Evolutionary conservation across 306 rosid species (phyloP), one percentile per base, ranked within the genome.

Genomic region (Boehmeria nivea): DNA sequence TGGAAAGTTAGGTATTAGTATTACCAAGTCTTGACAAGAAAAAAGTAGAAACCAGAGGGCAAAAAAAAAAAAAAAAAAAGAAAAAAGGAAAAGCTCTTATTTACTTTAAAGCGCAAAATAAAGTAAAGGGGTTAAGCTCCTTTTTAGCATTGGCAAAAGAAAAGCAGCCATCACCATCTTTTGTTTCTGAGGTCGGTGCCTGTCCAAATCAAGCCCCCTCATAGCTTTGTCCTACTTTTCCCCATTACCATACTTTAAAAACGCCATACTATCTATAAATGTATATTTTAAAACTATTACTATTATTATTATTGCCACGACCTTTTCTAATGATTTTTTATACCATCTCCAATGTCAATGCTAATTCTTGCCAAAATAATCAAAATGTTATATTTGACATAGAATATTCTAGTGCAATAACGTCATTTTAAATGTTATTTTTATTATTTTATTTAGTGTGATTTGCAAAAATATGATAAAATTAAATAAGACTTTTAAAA

Each of bases 131-230:
- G 51, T 43, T 60, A 54, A 61, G 72, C 66, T 69, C 64, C 69
- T 56, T 66, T 60, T 24, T 59, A 62, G 80, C 77, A 75, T 37
- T 24, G 68, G 68, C 64, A 60, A 6, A 59, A 16, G 52, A 61
- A 63, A n/a, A 69, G 74, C 68, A 64, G 53, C 25, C 55, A 34
- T 64, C 55, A 63, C 59, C 72, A 57, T 53, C 63, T 69, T 66
- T 42, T 11, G 5, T 31, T 54, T 70, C 49, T 42, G 25, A 60
- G 45, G 72, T 70, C 60, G 76, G 90, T 80, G 82, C 64, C 66
- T 66, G 85, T 83, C 85, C 69, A 66, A 66, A 66, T 86, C 90
- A 75, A 66, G 36, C 75, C 21, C 23, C 43, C 25, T 15, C 69
- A 69, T 44, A 56, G 53, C 73, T 72, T 76, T 76, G 67, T 66